Percentiles rank a stretch among this genome's conserved stretches.
phyloP scores from a whole-genome alignment of 163 green algal genomes.

The Coccomyxa subellipsoidea region DNA sequence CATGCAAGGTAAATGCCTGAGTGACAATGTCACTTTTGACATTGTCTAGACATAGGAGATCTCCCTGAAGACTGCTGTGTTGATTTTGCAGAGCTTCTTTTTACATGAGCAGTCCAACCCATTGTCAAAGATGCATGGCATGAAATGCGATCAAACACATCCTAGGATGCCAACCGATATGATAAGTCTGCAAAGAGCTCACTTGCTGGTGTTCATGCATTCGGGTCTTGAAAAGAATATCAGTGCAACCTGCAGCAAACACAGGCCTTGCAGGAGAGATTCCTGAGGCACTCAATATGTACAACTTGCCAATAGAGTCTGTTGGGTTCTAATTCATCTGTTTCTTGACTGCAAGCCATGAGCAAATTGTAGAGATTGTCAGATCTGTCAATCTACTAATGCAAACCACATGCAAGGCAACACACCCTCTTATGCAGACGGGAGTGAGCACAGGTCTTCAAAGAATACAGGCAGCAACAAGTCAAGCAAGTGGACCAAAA shows the following conservation, averaged over 20 bases:
- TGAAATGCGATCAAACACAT: neutral
- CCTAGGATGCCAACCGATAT: neutral
- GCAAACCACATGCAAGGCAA: neutral
- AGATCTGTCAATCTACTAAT: neutral
- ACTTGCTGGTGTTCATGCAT: too few species aligned
- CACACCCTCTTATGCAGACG: too few species aligned
- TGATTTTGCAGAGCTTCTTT: too few species aligned
- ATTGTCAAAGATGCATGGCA: neutral
- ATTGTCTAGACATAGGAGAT: too few species aligned
- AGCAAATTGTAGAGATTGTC: neutral
- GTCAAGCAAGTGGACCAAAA: neutral
- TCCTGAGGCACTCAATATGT: neutral
- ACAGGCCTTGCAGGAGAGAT: neutral
- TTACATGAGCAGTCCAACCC: too few species aligned
- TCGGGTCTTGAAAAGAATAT: neutral
- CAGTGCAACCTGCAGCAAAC: neutral
- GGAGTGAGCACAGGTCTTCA: too few species aligned
- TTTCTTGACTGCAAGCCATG: too few species aligned
- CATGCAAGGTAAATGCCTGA: too few species aligned
- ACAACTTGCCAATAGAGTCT: neutral
- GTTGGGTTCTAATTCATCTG: neutral
- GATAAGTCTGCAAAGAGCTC: too few species aligned
- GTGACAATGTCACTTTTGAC: too few species aligned
- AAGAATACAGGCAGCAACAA: too few species aligned
- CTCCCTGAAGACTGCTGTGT: too few species aligned